Evolutionary conservation across 1,139 yeast species (phyloP), one percentile per base, ranked within the genome.

Genomic region (Pichiaceae sp.): DNA sequence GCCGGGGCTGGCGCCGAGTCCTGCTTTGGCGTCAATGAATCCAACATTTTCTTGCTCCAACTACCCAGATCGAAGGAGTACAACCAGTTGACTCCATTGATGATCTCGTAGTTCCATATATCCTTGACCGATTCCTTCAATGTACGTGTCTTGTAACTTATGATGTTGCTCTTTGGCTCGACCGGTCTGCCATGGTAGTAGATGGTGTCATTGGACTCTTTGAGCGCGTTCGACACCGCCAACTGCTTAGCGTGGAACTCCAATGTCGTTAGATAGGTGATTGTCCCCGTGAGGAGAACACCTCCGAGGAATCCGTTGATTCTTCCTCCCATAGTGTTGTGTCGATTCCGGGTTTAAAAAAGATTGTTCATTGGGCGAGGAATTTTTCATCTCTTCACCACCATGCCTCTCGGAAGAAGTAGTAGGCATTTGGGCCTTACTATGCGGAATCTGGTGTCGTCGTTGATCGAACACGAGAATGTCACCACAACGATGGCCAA

Each of bases 61-160:
- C 42, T 34, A 14, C 46, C 41, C 15, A 52, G 32, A 31, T 49
- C 41, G 25, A 55, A 37, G 12, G 48, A 43, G 31, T 54, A 55
- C 25, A 75, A 46, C 78, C 85, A 80, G 48, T 78, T 78, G 19
- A 78, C 86, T 46, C 72, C 70, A 34, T 64, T 68, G 44, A 80
- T 68, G 37, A 85, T 71, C 54, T 83, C 93, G 37, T 74, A 78
- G 52, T 85, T 81, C 95, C 95, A 85, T 33, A 84, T 67, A 52
- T 85, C 95, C 49, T 79, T 83, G 44, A 73, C 66, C 0, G 89
- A 78, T 56, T 85, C 91, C 9, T 52, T 51, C 31, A 75, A 51
- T 29, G 66, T 60, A 29, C 69, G 65, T 31, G 75, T 66, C 29
- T 60, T 53, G 41, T 68, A 72, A 17, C 66, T 60, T 19, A 67